Evolutionary conservation across 2,329 filamentous ascomycete genomes (phyloP).

Genomic region (Ceratocystis colombiana): DNA sequence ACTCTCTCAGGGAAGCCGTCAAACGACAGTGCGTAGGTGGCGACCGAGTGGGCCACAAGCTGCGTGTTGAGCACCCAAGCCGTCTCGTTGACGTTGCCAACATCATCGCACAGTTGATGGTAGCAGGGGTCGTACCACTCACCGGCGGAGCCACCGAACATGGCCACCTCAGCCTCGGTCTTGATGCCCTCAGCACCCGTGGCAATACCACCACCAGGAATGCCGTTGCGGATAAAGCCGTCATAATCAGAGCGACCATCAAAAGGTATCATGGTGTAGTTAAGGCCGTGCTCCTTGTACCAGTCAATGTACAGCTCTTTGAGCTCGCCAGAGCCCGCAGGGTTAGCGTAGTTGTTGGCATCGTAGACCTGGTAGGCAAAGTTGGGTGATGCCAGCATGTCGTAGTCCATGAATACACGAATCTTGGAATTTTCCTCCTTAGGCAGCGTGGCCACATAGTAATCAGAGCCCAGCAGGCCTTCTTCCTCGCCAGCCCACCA

Average conservation of each 20-base stretch:
- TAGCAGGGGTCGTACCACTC: constrained; percentile 51
- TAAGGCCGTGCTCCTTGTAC: constrained; percentile 51
- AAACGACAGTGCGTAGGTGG: constrained; percentile 56
- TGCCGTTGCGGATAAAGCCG: constrained; percentile 61
- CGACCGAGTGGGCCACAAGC: constrained; percentile 63
- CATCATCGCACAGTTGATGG: constrained; percentile 52
- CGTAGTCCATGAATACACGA: constrained; percentile 58
- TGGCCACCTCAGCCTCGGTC: constrained; percentile 52
- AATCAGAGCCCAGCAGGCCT: constrained; percentile 53
- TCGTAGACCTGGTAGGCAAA: constrained; percentile 61
- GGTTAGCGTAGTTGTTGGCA: constrained; percentile 59
- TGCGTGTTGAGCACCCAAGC: constrained; percentile 54
- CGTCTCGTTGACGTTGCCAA: constrained; percentile 47
- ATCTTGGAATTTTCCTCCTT: constrained; percentile 52
- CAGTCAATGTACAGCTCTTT: constrained; percentile 58
- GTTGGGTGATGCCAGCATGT: constrained; percentile 59
- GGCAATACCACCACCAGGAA: constrained; percentile 64
- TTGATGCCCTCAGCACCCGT: constrained; percentile 70
- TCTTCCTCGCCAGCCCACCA: constrained; percentile 62
- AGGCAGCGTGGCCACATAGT: constrained; percentile 48
- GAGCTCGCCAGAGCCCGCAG: constrained; percentile 59
- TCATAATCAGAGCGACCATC: constrained; percentile 73
- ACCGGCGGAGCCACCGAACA: constrained; percentile 63
- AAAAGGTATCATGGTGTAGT: constrained; percentile 62
- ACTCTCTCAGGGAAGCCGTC: constrained; percentile 52